Evolutionary conservation across 495 filamentous ascomycete species (phyloP).

Genomic region (Cercophora newfieldiana): DNA sequence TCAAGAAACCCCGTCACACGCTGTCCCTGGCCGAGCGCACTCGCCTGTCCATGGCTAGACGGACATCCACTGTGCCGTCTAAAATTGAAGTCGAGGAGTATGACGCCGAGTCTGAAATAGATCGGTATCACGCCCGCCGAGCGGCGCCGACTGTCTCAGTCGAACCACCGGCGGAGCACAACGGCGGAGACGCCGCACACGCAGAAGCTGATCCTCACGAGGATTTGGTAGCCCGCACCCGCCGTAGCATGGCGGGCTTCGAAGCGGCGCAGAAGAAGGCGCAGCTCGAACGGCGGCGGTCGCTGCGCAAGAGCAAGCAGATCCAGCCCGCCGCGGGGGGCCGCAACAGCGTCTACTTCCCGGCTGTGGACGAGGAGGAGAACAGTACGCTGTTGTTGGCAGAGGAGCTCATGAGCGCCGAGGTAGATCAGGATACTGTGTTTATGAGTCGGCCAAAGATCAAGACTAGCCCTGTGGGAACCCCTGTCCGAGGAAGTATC

Average conservation of each 20-base stretch:
- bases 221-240: conserved; percentile 70
- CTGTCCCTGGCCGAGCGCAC: conserved; percentile 57
- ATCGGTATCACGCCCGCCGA: conserved; percentile 26
- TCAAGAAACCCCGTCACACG: conserved; percentile 53
- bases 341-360: conserved; percentile 38
- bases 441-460: conserved; percentile 84
- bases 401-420: conserved; percentile 38
- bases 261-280: conserved; percentile 53
- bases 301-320: conserved; percentile 45
- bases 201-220: conserved; percentile 36
- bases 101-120: conserved; percentile 21
- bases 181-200: conserved; percentile 13
- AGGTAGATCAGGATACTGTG: conserved; percentile 80
- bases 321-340: conserved; percentile 14
- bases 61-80: conserved; percentile 33
- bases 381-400: conserved; percentile 30
- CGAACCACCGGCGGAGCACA: background rate
- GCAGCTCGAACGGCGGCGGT: conserved; percentile 58
- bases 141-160: conserved; percentile 28
- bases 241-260: conserved; percentile 75
- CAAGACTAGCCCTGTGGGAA: conserved; percentile 69
- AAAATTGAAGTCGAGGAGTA: background rate
- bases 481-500: conserved; percentile 43
- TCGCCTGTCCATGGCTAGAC: conserved; percentile 50
- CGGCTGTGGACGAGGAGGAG: conserved; percentile 42